A percentile compares a stretch with the other conserved stretches of the same genome.
Evolutionary conservation across 2,329 filamentous ascomycete species (phyloP).

Genomic region (Trichophyton simii): DNA sequence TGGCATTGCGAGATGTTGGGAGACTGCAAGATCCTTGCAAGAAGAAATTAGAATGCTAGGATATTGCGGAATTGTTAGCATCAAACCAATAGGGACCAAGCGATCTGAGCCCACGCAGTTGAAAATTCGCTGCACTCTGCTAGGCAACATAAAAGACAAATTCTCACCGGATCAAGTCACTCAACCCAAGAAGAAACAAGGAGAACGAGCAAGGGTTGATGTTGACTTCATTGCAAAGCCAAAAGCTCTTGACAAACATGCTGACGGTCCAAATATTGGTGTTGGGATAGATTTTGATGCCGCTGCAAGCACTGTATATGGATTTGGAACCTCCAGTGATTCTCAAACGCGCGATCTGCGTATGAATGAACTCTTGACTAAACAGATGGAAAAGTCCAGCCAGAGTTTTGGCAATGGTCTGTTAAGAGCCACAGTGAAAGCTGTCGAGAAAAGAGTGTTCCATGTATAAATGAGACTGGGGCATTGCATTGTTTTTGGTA

Average conservation of each 20-base stretch:
- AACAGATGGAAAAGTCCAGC: conserved; percentile 17
- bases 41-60: conserved; percentile 34
- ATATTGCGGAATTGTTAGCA: conserved; percentile 34
- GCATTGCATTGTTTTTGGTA: neutral
- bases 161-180: conserved; percentile 9
- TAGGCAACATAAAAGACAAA: conserved; percentile 17
- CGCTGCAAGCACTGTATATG: conserved; percentile 30
- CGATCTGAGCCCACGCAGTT: conserved; percentile 16
- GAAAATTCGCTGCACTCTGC: conserved; percentile 28
- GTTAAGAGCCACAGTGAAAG: conserved; percentile 29
- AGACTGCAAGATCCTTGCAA: conserved; percentile 27
- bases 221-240: conserved; percentile 30
- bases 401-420: conserved; percentile 25
- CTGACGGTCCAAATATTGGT: conserved; percentile 14
- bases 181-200: conserved; percentile 6
- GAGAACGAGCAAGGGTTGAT: conserved; percentile 21
- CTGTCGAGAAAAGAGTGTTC: conserved; percentile 26
- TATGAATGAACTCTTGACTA: conserved; percentile 21
- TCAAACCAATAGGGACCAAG: conserved; percentile 19
- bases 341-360: conserved; percentile 23
- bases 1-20: conserved; percentile 34
- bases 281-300: conserved; percentile 29
- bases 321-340: conserved; percentile 21
- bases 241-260: neutral
- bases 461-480: neutral